These are phyloP conservation scores for Scenedesmus sp. DNA, from an alignment of 163 green algal genomes.

Conservation along the genomic window DNA sequence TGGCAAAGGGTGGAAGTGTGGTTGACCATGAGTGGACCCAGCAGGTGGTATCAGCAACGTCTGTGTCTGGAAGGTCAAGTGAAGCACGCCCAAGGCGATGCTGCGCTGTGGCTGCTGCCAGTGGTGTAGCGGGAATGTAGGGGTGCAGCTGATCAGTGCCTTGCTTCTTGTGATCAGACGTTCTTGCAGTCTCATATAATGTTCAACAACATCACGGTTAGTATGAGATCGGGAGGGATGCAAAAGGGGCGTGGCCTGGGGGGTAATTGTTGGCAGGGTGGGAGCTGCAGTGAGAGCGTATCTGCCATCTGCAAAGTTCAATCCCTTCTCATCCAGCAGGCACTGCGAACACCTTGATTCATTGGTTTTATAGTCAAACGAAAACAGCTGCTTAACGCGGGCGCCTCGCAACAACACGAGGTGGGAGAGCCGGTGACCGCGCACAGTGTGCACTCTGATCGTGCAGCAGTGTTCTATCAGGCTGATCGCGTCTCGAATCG, in stretches of 20 bases:
- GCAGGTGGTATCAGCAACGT: not conserved
- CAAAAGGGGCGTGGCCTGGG: not conserved
- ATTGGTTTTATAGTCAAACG: no score
- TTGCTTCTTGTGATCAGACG: not conserved
- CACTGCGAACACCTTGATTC: not conserved
- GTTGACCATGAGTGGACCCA: not conserved
- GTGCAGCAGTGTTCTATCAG: not conserved
- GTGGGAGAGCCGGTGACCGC: not conserved
- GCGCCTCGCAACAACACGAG: not conserved
- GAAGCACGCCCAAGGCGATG: not conserved
- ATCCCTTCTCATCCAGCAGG: not conserved
- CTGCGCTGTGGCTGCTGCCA: not conserved
- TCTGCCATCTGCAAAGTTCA: not conserved
- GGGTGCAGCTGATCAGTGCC: not conserved
- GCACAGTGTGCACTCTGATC: not conserved
- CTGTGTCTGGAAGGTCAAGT: not conserved
- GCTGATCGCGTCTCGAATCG: not conserved
- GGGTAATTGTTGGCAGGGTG: not conserved
- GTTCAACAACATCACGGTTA: no score
- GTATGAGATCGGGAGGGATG: not conserved
- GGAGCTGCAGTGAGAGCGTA: slow-evolving; percentile 4
- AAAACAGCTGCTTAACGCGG: not conserved
- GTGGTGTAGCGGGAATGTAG: not conserved
- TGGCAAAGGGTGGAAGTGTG: not conserved
- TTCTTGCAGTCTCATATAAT: not conserved